Percentiles rank a stretch among this genome's conserved stretches.
phyloP scores from a whole-genome alignment of 345 rosid genomes.

The rapeseed (Brassica napus) region Da-Ae NC_063435.1:28988501-28989000 shows the following conservation, averaged over 20 bases:
- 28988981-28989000: slow-evolving; percentile 5
- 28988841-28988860: slow-evolving; percentile 62
- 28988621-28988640: slow-evolving; percentile 24
- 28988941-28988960: background rate
- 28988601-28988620: slow-evolving; percentile 31
- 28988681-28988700: slow-evolving; percentile 40
- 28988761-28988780: slow-evolving; percentile 31
- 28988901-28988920: background rate
- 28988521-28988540: background rate
- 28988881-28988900: background rate
- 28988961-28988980: background rate
- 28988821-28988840: slow-evolving; percentile 80
- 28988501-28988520: background rate
- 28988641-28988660: slow-evolving; percentile 14
- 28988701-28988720: slow-evolving; percentile 28
- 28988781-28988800: background rate
- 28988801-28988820: slow-evolving; percentile 48
- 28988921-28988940: background rate
- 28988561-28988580: slow-evolving; percentile 1
- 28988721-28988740: slow-evolving; percentile 57
- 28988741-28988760: slow-evolving; percentile 51
- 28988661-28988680: slow-evolving; percentile 36
- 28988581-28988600: background rate
- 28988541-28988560: slow-evolving; percentile 10
- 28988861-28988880: background rate